A percentile compares a stretch with the other conserved stretches of the same genome.
These are phyloP conservation scores for Podaxis sp. DNA, from an alignment of 768 basidiomycete genomes.

Conservation along the genomic window DNA sequence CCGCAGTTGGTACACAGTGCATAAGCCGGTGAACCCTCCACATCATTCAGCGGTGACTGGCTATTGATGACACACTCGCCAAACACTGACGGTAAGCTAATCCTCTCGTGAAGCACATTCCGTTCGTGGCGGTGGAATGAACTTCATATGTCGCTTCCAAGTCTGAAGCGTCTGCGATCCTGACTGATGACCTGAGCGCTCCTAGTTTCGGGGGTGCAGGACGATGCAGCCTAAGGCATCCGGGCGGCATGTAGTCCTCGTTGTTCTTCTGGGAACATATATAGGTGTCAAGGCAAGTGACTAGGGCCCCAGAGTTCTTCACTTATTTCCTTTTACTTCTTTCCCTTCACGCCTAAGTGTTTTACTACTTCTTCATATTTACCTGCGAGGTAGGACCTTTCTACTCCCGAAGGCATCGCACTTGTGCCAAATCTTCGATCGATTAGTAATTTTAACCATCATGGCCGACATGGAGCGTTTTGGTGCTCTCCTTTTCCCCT, in stretches of 20 bases:
- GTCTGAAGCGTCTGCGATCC: slow-evolving; percentile 2
- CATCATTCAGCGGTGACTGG: not conserved
- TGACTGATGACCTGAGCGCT: slow-evolving; percentile 12
- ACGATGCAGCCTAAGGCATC: slow-evolving; percentile 4
- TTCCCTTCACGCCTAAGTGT: not conserved
- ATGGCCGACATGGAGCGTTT: slow-evolving; percentile 70
- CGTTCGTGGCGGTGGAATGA: slow-evolving; percentile 7
- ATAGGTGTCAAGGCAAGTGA: slow-evolving; percentile 1
- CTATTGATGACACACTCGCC: not conserved
- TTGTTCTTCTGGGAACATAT: slow-evolving; percentile 13
- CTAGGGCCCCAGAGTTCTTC: not conserved
- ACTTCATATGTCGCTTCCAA: slow-evolving; percentile 12
- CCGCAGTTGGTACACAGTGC: not conserved
- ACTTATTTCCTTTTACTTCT: slow-evolving; percentile 2
- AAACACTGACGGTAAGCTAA: slow-evolving; percentile 2
- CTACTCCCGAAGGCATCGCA: not conserved
- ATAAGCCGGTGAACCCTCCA: slow-evolving; percentile 1
- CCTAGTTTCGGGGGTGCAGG: slow-evolving; percentile 2
- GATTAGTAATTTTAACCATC: slow-evolving; percentile 20
- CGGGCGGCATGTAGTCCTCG: slow-evolving; percentile 16
- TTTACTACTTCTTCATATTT: not conserved
- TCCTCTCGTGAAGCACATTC: not conserved
- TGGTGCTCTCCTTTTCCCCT: slow-evolving; percentile 76
- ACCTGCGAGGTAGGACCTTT: not conserved
- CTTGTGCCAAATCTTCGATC: slow-evolving; percentile 11